phyloP scores from a whole-genome alignment of 1,139 yeast species.

The Candida tropicalis region DNA sequence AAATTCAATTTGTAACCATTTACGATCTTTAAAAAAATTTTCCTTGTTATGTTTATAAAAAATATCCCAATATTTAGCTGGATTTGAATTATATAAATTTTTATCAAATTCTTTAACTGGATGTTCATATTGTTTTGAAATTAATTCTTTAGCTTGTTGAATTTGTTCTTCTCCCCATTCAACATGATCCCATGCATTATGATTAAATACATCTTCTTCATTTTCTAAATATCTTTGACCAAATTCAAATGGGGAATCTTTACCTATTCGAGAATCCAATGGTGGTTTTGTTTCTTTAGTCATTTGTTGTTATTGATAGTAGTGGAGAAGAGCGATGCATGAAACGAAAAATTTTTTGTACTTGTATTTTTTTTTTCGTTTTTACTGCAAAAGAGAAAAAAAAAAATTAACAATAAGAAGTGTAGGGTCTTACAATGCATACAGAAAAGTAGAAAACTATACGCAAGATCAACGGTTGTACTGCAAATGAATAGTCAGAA shows the following conservation, averaged over 20 bases:
- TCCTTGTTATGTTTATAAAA: conserved; percentile 89
- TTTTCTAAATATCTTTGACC: conserved; percentile 80
- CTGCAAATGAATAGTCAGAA: too few relatives aligned
- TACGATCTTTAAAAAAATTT: conserved; percentile 93
- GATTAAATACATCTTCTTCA: conserved; percentile 83
- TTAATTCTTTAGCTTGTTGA: conserved; percentile 71
- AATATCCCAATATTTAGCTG: conserved; percentile 94
- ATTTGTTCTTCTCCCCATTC: conserved; percentile 96
- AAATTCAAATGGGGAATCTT: conserved; percentile 88
- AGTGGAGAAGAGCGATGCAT: not conserved
- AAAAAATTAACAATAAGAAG: too few relatives aligned
- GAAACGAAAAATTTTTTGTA: not conserved
- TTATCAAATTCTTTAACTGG: conserved; percentile 91
- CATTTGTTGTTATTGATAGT: not conserved
- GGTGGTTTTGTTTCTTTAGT: conserved; percentile 30
- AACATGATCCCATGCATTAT: conserved; percentile 98
- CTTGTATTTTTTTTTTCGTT: too few relatives aligned
- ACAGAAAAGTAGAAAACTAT: too few relatives aligned
- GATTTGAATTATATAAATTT: conserved; percentile 73
- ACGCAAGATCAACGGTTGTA: too few relatives aligned
- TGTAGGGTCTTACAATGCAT: too few relatives aligned
- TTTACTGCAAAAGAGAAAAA: conserved; percentile 1
- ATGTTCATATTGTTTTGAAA: conserved; percentile 70
- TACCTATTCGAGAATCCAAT: conserved; percentile 65
- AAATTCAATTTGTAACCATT: conserved; percentile 94